A percentile compares a stretch with the other conserved stretches of the same genome.
These are phyloP conservation scores for Globisporangium nodosum DNA, from an alignment of 352 stramenopile genomes.

Conservation along the genomic window DNA sequence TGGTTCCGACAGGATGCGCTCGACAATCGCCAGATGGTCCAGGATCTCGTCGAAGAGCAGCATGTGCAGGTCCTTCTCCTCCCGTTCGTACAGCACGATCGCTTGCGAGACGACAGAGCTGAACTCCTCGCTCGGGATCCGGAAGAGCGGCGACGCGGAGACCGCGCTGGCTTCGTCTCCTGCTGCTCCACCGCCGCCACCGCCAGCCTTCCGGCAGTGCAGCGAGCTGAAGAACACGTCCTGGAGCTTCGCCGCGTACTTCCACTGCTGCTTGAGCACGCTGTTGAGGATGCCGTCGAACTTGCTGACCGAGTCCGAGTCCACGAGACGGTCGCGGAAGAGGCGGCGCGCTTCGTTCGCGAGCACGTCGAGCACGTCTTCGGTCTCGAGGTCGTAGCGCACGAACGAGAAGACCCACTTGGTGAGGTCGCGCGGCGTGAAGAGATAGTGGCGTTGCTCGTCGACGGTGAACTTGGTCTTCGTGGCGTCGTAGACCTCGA, in stretches of 20 bases:
- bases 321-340: slow-evolving; percentile 90
- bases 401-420: slow-evolving; percentile 88
- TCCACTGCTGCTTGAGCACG: slow-evolving; percentile 84
- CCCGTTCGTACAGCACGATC: slow-evolving; percentile 92
- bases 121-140: slow-evolving; percentile 83
- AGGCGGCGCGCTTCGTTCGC: slow-evolving; percentile 85
- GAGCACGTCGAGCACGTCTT: slow-evolving; percentile 90
- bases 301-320: slow-evolving; percentile 57
- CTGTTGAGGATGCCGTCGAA: slow-evolving; percentile 86
- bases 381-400: slow-evolving; percentile 85
- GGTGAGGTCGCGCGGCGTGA: slow-evolving; percentile 91
- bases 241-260: slow-evolving; percentile 67
- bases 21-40: slow-evolving; percentile 87
- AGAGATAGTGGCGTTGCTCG: slow-evolving; percentile 93
- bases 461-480: slow-evolving; percentile 90
- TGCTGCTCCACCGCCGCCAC: slow-evolving; percentile 6
- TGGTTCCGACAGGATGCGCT: slow-evolving; percentile 83
- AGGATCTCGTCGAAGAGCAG: slow-evolving; percentile 92
- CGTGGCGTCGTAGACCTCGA: slow-evolving; percentile 89
- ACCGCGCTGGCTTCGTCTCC: slow-evolving; percentile 5
- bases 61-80: slow-evolving; percentile 93
- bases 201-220: slow-evolving; percentile 31
- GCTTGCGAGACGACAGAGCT: slow-evolving; percentile 78
- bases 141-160: slow-evolving; percentile 31
- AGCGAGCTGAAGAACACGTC: slow-evolving; percentile 87